phyloP scores from a whole-genome alignment of 1,284 basidiomycete genomes.

The Vanrija pseudolonga region DNA sequence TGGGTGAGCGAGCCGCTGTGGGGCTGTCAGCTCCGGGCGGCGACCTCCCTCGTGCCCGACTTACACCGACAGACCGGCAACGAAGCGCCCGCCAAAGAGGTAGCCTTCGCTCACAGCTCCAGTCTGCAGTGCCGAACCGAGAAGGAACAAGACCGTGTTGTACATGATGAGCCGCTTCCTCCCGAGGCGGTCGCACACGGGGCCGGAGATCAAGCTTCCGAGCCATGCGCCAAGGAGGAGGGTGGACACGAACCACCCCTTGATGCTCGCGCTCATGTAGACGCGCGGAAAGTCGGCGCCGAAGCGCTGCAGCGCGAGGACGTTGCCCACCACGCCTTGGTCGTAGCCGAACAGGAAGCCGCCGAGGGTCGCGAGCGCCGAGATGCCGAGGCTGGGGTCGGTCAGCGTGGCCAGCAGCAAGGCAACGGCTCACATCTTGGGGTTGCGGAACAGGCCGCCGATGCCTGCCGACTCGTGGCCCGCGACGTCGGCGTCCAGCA shows the following conservation, averaged over 20 bases:
- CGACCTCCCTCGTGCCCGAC: neutral
- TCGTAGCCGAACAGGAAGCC: slow-evolving; percentile 17
- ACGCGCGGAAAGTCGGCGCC: slow-evolving; percentile 15
- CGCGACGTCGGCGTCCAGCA: no score
- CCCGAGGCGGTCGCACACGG: slow-evolving; percentile 23
- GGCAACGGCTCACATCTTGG: no score
- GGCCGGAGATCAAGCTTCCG: slow-evolving; percentile 22
- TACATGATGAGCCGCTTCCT: slow-evolving; percentile 22
- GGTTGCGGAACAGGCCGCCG: no score
- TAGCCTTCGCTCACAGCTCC: slow-evolving; percentile 51
- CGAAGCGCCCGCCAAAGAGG: slow-evolving; percentile 5
- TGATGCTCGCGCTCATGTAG: slow-evolving; percentile 3
- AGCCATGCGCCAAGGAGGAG: slow-evolving; percentile 22
- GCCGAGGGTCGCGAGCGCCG: slow-evolving; percentile 4
- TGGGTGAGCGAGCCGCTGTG: slow-evolving; percentile 18
- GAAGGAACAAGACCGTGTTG: slow-evolving; percentile 46
- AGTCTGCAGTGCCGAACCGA: slow-evolving; percentile 53
- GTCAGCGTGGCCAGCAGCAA: no score
- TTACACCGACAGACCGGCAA: slow-evolving; percentile 3
- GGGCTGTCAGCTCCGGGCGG: slow-evolving; percentile 16
- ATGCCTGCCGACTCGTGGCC: no score
- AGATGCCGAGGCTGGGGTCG: slow-evolving; percentile 5
- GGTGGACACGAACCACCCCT: slow-evolving; percentile 20
- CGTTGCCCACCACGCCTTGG: slow-evolving; percentile 18
- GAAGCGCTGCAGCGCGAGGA: slow-evolving; percentile 17